Evolutionary conservation across 441 rosid genomes (phyloP), one percentile per base, ranked within the genome.

Genomic region (Erodium trifolium): DNA sequence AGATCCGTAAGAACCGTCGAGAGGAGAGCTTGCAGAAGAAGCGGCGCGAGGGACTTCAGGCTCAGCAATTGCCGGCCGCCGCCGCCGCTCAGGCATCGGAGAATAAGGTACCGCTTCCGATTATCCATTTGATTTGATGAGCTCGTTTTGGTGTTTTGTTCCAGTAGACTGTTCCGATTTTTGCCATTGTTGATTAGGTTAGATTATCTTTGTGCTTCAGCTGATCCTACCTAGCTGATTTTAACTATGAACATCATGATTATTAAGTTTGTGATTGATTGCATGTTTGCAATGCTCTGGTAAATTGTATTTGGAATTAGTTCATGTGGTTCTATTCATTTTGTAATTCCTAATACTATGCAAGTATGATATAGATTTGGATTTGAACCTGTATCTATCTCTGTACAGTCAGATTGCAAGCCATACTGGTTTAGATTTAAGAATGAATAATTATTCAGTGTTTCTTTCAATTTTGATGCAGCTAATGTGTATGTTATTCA

Each of bases 71-170:
- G 18, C 74, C 5, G 39, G 82, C 68, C 57, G 23, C 81, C 68
- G 76, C 78, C 17, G 63, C 83, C 18, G 49, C 72, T 27, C 59
- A 53, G 18, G 73, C 83, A 64, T 71, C 77, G 59, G 86, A 86
- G 37, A 82, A 82, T 75, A 79, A 82, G 88, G 87, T 80, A 66
- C 57, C 10, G 49, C 0, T 14, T 27, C 18, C 6, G 67, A 47
- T 51, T 5, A 1, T 68, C 39, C 16, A 35, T 59, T 45, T 9
- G 35, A 55, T 63, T 63, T 62, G 57, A 45, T 68, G 3, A 18
- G 34, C 23, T 35, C 17, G 16, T n/a, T 13, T 0, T 3, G 16
- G 59, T 13, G 14, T 53, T 53, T 53, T 14, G 59, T 53, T 53
- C 19, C 17, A 53, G 59, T 53, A 14, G 59, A 16, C 59, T 53